These are phyloP conservation scores for Clarireedia monteithiana DNA, from an alignment of 2,329 filamentous ascomycete genomes.

Conservation along the genomic window DNA sequence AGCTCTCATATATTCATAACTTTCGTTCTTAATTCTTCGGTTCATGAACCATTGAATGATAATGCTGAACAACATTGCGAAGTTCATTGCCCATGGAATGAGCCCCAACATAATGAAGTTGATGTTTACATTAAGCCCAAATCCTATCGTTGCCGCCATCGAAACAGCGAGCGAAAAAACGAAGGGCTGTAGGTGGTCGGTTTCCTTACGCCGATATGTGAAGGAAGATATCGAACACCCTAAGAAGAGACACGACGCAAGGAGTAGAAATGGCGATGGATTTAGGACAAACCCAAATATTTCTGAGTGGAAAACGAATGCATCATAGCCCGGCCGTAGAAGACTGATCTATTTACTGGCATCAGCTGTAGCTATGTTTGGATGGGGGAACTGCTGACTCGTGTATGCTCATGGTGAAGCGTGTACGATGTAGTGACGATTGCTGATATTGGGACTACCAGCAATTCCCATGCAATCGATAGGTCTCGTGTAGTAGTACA, in stretches of 20 bases:
- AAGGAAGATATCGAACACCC: constrained; percentile 33
- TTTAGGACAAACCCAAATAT: constrained; percentile 21
- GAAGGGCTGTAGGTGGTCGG: constrained; percentile 28
- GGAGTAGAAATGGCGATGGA: constrained; percentile 30
- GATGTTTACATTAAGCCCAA: constrained; percentile 19
- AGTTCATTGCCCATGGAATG: constrained; percentile 31
- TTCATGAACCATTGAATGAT: constrained; percentile 21
- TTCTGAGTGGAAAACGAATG: constrained; percentile 11
- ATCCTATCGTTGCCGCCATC: constrained; percentile 22
- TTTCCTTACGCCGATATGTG: constrained; percentile 28
- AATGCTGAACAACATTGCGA: constrained; percentile 31
- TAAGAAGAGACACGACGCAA: constrained; percentile 30
- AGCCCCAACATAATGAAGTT: constrained; percentile 31
- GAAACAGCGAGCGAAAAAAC: constrained; percentile 27
- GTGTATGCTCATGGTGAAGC: constrained; percentile 19
- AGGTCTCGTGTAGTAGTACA: constrained; percentile 11
- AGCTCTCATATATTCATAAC: background rate
- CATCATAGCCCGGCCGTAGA: background rate
- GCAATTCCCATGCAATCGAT: constrained; percentile 19
- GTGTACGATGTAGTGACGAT: constrained; percentile 23
- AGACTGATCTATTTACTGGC: background rate
- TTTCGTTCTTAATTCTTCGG: background rate
- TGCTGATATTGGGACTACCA: constrained; percentile 15
- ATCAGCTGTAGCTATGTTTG: background rate
- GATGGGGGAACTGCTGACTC: constrained; percentile 3